Evolutionary conservation across 345 rosid genomes (phyloP).

Genomic region (Brassica incana): DNA sequence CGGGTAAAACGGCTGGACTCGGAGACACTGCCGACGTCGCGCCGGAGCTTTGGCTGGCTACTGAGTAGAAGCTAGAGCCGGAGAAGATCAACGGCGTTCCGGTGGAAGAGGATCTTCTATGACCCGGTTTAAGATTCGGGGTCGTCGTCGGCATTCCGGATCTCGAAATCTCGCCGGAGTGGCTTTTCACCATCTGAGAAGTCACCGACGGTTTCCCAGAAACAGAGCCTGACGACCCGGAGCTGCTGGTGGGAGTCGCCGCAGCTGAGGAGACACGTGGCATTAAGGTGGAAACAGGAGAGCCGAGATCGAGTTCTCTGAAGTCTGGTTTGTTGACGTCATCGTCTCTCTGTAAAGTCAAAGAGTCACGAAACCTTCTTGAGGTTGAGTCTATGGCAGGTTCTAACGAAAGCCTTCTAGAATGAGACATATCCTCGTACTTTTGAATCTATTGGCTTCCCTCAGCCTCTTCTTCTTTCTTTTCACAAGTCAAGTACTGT

Average conservation of each 20-base stretch:
- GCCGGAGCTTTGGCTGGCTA: constrained; percentile 20
- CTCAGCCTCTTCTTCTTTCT: constrained; percentile 6
- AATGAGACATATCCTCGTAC: constrained; percentile 50
- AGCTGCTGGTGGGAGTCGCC: constrained; percentile 39
- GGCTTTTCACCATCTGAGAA: constrained; percentile 41
- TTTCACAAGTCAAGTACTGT: constrained; percentile 30
- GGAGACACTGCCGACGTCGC: constrained; percentile 45
- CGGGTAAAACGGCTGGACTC: constrained; percentile 50
- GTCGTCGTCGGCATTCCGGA: constrained; percentile 36
- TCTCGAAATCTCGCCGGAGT: constrained; percentile 68
- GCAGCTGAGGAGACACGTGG: constrained; percentile 44
- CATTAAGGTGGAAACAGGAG: constrained; percentile 82
- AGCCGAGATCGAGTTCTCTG: constrained; percentile 86
- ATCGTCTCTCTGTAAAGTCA: constrained; percentile 25
- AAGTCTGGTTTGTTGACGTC: constrained; percentile 80
- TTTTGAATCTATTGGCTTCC: constrained; percentile 18
- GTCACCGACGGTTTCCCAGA: constrained; percentile 33
- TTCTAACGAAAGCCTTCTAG: constrained; percentile 44
- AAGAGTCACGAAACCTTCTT: constrained; percentile 53
- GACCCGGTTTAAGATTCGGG: constrained; percentile 50
- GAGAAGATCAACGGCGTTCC: constrained; percentile 75
- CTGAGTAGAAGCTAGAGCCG: constrained; percentile 50
- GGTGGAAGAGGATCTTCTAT: constrained; percentile 78
- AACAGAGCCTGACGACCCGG: constrained; percentile 37
- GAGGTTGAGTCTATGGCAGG: constrained; percentile 46